Evolutionary conservation across 257 asterid species (phyloP).

Genomic region (Vinca minor): DNA sequence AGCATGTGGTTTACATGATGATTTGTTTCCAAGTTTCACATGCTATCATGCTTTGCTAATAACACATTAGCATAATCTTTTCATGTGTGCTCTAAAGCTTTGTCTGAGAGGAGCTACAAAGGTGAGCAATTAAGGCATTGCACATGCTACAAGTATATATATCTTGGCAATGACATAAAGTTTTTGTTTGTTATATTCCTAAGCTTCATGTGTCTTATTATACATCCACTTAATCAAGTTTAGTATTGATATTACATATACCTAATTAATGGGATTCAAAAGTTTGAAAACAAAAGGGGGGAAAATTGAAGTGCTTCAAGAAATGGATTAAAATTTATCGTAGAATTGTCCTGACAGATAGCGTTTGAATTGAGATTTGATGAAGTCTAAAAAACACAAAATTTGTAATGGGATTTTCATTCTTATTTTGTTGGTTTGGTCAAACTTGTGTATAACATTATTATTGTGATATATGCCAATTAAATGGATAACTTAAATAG

Average conservation of each 20-base stretch:
- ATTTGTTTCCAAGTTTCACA: conserved; percentile 41
- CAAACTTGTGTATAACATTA: conserved; percentile 7
- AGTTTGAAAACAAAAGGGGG: not conserved
- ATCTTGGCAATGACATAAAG: conserved; percentile 31
- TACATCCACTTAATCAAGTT: not conserved
- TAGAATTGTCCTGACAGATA: not conserved
- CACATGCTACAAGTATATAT: conserved; percentile 31
- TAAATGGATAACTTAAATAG: conserved; percentile 12
- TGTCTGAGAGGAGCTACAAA: conserved; percentile 15
- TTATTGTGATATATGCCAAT: conserved; percentile 2
- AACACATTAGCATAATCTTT: conserved; percentile 27
- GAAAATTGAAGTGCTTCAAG: no score
- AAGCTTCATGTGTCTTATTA: not conserved
- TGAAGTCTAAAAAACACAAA: no score
- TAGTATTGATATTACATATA: not conserved
- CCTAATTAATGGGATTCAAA: not conserved
- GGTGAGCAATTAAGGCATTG: conserved; percentile 40
- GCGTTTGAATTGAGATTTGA: not conserved
- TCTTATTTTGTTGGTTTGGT: not conserved
- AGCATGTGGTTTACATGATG: conserved; percentile 48
- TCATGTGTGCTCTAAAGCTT: conserved; percentile 27
- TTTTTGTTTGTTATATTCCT: conserved; percentile 11
- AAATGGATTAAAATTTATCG: no score
- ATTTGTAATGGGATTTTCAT: not conserved
- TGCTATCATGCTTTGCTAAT: conserved; percentile 29